Evolutionary conservation across 75 land plant genomes (phyloP).

Genomic region (Sequoia sempervirens): DNA sequence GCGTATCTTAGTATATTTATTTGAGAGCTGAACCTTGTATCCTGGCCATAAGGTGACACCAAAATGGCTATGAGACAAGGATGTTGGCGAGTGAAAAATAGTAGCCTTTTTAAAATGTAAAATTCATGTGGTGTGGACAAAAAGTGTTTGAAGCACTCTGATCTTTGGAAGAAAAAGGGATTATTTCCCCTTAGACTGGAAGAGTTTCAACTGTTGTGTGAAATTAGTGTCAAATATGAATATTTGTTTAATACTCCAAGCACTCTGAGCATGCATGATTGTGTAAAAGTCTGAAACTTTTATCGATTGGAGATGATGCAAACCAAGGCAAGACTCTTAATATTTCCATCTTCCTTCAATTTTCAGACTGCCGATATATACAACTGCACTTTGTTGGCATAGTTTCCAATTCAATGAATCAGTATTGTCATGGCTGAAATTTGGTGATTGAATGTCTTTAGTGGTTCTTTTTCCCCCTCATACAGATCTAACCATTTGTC

Average conservation of each 20-base stretch:
- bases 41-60: neutral
- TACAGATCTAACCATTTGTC: neutral
- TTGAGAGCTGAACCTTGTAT: neutral
- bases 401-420: neutral
- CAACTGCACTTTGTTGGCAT: neutral
- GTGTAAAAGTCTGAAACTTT: neutral
- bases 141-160: neutral
- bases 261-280: neutral
- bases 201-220: neutral
- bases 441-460: neutral
- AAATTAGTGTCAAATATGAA: neutral
- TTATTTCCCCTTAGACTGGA: neutral
- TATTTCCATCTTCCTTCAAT: neutral
- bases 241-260: neutral
- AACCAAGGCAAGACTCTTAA: neutral
- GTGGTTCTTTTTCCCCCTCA: neutral
- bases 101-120: neutral
- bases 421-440: neutral
- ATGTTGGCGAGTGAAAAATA: constrained; percentile 2
- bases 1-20: neutral
- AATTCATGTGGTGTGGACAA: neutral
- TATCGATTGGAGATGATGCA: neutral
- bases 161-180: neutral
- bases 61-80: constrained; percentile 4
- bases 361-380: neutral